phyloP scores from a whole-genome alignment of 805 yeast genomes.

The Tetrapisispora namnaoensis region DNA sequence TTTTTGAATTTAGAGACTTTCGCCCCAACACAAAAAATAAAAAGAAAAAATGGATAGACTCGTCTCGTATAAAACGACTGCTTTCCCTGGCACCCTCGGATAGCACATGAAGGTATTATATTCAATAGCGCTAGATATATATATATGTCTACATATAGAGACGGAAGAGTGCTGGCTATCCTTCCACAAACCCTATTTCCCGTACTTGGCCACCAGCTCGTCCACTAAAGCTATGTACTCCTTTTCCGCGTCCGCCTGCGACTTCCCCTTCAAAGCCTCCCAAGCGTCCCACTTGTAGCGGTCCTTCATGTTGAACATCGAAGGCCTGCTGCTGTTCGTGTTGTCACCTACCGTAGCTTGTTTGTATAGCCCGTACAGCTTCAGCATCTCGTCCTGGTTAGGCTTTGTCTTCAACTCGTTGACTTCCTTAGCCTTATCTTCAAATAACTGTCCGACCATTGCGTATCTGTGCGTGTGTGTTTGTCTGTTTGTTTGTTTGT shows the following conservation, averaged over 20 bases:
- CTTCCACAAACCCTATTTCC: not conserved
- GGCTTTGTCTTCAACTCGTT: slow-evolving; percentile 69
- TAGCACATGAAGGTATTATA: too few relatives aligned
- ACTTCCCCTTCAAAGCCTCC: slow-evolving; percentile 76
- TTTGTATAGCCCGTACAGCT: slow-evolving; percentile 86
- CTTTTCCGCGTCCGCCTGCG: slow-evolving; percentile 84
- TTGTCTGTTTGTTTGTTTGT: not conserved
- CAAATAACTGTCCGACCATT: slow-evolving; percentile 30
- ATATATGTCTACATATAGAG: too few relatives aligned
- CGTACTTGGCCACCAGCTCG: slow-evolving; percentile 47
- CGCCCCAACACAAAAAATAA: too few relatives aligned
- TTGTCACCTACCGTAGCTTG: slow-evolving; percentile 98
- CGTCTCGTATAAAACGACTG: too few relatives aligned
- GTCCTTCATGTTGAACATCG: slow-evolving; percentile 85
- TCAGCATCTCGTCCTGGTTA: slow-evolving; percentile 72
- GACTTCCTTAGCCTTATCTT: slow-evolving; percentile 64
- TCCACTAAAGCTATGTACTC: slow-evolving; percentile 64
- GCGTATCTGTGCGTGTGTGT: not conserved
- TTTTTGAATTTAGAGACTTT: too few relatives aligned
- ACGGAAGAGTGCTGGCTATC: too few relatives aligned
- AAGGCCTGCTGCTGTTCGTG: slow-evolving; percentile 67
- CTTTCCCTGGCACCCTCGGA: too few relatives aligned
- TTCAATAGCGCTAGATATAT: too few relatives aligned
- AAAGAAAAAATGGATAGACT: too few relatives aligned
- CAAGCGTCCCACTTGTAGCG: slow-evolving; percentile 98